A percentile compares a stretch with the other conserved stretches of the same genome.
Conservation (phyloP, 441 rosid genomes). For the Bruguiera hainesii region DNA sequence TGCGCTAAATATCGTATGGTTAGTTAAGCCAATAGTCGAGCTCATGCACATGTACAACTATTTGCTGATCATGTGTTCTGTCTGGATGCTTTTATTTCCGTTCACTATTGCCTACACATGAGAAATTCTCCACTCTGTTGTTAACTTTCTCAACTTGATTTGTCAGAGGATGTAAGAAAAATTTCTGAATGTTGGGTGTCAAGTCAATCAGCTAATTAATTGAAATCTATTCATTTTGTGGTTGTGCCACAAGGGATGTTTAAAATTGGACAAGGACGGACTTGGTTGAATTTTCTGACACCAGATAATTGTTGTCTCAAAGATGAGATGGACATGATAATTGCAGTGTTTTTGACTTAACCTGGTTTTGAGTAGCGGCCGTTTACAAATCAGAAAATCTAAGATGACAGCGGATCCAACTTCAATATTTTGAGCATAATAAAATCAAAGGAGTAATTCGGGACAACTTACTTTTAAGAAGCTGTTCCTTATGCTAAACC, state of each 20-base stretch:
- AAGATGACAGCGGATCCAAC: not conserved
- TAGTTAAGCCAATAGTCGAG: no score
- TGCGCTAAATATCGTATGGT: no score
- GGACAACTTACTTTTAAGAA: not conserved
- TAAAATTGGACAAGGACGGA: not conserved
- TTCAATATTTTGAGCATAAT: conserved; percentile 2
- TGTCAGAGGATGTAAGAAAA: not conserved
- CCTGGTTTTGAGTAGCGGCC: not conserved
- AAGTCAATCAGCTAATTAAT: not conserved
- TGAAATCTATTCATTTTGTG: conserved; percentile 3
- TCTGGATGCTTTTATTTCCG: not conserved
- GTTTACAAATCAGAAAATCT: not conserved
- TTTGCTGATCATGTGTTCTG: not conserved
- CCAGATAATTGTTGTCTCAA: not conserved
- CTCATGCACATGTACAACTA: no score
- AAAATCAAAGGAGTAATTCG: not conserved
- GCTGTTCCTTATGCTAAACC: not conserved
- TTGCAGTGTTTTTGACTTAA: not conserved
- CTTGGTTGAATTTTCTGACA: not conserved
- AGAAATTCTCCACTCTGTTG: not conserved
- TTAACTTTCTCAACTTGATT: not conserved
- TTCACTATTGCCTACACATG: not conserved
- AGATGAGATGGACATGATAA: not conserved
- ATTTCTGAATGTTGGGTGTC: not conserved
- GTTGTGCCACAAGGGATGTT: not conserved